Base-by-base conservation (phyloP, 768 basidiomycete species). In the Lanmaoa pseudosensibilis region DNA sequence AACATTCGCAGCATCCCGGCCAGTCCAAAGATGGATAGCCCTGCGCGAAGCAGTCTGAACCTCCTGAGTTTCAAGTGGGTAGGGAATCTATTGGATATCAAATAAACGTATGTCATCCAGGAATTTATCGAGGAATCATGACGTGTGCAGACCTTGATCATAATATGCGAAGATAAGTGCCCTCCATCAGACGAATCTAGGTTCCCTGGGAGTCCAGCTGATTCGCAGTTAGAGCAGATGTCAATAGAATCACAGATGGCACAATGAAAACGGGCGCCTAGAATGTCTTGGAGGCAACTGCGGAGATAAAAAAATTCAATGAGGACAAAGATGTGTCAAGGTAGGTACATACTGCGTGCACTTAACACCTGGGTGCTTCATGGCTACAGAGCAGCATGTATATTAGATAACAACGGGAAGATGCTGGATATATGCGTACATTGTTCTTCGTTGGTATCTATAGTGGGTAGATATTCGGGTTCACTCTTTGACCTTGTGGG, bases 181-280 rank as follows among this genome's bases (percentile, higher is more conserved):
- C 89, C 91, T 5, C 84, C 87, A 39, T 91, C 88, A 1, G 82
- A 77, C 1, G 88, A 85, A 57, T 92, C 87, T 11, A 92, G 73
- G 56, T 90, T 92, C 7, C 90, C 91, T 3, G 92, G 91, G 34
- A 94, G 77, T 30, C 92, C 92, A 27, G 87, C 90, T 12, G 88
- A 87, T 69, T 94, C 92, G 68, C 92, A 94, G 61, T 92, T 90
- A 18, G 87, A 82, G 62, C 92, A 94, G 34, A 94, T 92, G 64
- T 94, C 91, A 39, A 92, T 80, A 9, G 85, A 83, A 39, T 88
- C 83, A 68, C 95, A 98, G 21, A 92, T 85, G 11, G 91, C 90
- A 65, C 95, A 98, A 65, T 94, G 95, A 73, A 94, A 97, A 5
- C 92, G 83, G 16, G 94, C 92, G 18, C 95, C 95, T 25, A 95